phyloP scores from a whole-genome alignment of 371 early-diverging fungal species.

The Mucor lusitanicus region DNA sequence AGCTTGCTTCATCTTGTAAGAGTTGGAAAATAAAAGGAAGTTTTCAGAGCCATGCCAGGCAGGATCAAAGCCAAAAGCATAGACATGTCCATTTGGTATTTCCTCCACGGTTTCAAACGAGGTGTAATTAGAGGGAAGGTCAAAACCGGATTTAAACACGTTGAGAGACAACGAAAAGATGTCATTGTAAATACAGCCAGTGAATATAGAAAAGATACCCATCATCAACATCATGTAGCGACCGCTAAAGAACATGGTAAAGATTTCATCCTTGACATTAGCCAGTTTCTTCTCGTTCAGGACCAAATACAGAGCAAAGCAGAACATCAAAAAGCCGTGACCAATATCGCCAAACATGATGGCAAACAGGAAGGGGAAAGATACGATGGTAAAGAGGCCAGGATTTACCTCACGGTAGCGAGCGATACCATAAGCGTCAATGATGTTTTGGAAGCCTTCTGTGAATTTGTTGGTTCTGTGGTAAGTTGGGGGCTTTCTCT shows the following conservation, averaged over 20 bases:
- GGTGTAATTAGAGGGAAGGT: constrained; percentile 54
- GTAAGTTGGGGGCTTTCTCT: constrained; percentile 93
- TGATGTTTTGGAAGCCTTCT: constrained; percentile 94
- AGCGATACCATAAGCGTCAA: constrained; percentile 99
- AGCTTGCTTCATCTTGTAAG: constrained; percentile 99
- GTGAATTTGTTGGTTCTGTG: constrained; percentile 97
- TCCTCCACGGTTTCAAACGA: constrained; percentile 47
- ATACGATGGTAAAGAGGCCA: constrained; percentile 95
- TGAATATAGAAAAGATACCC: constrained; percentile 97
- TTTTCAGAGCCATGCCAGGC: constrained; percentile 97
- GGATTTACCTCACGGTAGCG: constrained; percentile 99
- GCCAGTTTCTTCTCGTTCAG: constrained; percentile 82
- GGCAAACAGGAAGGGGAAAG: constrained; percentile 99
- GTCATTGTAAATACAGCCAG: constrained; percentile 99
- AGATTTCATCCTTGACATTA: constrained; percentile 80
- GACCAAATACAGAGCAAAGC: constrained; percentile 78
- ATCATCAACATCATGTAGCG: constrained; percentile 98
- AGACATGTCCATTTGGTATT: constrained; percentile 50
- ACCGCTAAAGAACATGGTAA: constrained; percentile 92
- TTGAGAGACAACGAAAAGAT: constrained; percentile 88
- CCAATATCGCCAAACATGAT: constrained; percentile 99
- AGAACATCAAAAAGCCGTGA: constrained; percentile 87
- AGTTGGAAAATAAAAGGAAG: constrained; percentile 94
- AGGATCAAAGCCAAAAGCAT: constrained; percentile 83
- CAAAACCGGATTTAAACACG: constrained; percentile 81